These are phyloP conservation scores for Grifola frondosa DNA, from an alignment of 1,284 basidiomycete species.

Conservation along the genomic window DNA sequence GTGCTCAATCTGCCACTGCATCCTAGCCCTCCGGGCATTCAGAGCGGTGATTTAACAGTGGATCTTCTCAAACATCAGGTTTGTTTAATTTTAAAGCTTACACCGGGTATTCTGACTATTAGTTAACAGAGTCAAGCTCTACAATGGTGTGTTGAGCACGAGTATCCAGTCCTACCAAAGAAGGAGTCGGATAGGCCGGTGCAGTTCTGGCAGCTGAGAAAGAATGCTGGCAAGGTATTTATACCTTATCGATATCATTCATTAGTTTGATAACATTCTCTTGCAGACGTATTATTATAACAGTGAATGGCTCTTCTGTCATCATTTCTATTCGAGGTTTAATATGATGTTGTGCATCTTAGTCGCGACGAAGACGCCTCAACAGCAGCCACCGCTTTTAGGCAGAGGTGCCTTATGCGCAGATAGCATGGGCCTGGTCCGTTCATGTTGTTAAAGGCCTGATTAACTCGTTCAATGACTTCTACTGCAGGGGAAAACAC, in stretches of 20 bases:
- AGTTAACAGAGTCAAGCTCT: constrained; percentile 62
- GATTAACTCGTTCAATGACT: constrained; percentile 4
- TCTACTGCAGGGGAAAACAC: constrained; percentile 71
- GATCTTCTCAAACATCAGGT: constrained; percentile 82
- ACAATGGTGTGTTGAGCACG: constrained; percentile 77
- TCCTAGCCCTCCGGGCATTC: constrained; percentile 65
- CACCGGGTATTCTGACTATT: constrained; percentile 1
- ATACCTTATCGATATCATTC: background rate
- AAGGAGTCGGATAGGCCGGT: constrained; percentile 69
- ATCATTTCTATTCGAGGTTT: too few species aligned
- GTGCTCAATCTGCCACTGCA: constrained; percentile 66
- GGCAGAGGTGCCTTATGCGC: constrained; percentile 84
- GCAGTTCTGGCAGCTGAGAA: constrained; percentile 83
- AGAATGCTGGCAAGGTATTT: constrained; percentile 49
- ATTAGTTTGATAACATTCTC: constrained; percentile 3
- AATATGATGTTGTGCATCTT: constrained; percentile 1
- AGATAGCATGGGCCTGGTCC: constrained; percentile 81
- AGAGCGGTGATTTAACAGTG: constrained; percentile 62
- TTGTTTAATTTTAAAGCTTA: constrained; percentile 18
- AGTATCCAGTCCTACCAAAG: constrained; percentile 71
- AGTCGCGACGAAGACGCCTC: constrained; percentile 82
- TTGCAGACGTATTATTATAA: constrained; percentile 64
- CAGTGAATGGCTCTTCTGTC: constrained; percentile 44
- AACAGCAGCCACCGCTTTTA: constrained; percentile 60
- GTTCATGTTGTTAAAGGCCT: constrained; percentile 10